Conservation (phyloP, 495 filamentous ascomycete species). For the Daldinia vernicosa region DNA sequence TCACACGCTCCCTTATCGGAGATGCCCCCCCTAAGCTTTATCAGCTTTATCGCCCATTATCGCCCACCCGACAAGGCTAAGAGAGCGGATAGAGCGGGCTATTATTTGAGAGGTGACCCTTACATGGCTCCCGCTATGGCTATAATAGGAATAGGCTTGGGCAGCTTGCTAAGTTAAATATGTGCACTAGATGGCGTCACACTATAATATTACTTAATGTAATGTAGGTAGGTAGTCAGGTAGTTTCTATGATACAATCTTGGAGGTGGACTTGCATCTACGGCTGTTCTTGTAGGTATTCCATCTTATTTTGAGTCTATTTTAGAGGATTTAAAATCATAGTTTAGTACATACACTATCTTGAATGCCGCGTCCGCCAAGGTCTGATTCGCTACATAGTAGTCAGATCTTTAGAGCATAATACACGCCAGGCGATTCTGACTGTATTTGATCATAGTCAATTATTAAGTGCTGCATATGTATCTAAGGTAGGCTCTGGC, state of each 20-base stretch:
- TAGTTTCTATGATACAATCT: not conserved
- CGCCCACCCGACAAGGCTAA: slow-evolving; percentile 25
- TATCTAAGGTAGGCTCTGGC: not conserved
- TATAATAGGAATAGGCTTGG: not conserved
- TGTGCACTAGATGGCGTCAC: not conserved
- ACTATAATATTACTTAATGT: not conserved
- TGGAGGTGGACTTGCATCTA: too few relatives aligned
- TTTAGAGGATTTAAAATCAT: not conserved
- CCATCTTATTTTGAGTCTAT: not conserved
- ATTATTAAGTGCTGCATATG: not conserved
- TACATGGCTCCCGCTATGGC: not conserved
- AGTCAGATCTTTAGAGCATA: not conserved
- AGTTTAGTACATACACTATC: not conserved
- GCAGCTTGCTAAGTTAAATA: not conserved
- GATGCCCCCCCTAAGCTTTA: slow-evolving; percentile 24
- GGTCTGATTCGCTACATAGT: not conserved
- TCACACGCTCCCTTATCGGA: slow-evolving; percentile 33
- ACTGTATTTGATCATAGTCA: not conserved
- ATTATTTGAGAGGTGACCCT: slow-evolving; percentile 20
- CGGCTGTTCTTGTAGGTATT: too few relatives aligned
- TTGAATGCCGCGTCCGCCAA: not conserved
- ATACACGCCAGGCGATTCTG: not conserved
- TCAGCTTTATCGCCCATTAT: slow-evolving; percentile 21
- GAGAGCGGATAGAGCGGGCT: slow-evolving; percentile 17
- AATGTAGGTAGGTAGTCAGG: too few relatives aligned